Evolutionary conservation across 805 yeast genomes (phyloP).

Genomic region (Lipomyces lipofer): DNA sequence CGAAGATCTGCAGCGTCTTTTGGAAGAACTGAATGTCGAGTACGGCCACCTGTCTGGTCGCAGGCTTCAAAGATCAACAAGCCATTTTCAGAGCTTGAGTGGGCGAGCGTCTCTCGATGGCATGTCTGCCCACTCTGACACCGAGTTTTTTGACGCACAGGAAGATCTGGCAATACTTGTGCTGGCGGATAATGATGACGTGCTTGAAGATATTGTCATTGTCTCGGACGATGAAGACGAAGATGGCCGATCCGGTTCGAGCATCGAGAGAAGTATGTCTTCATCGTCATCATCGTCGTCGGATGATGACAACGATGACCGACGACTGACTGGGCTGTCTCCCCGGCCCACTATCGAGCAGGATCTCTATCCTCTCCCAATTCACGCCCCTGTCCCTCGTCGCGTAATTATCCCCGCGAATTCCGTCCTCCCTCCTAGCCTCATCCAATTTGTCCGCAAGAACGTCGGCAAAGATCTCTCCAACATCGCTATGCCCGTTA

Average conservation of each 20-base stretch:
- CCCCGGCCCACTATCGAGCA: constrained; percentile 2
- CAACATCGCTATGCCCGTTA: constrained; percentile 84
- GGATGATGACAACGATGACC: not conserved
- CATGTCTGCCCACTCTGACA: constrained; percentile 22
- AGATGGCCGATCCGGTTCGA: constrained; percentile 19
- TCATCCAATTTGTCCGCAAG: constrained; percentile 76
- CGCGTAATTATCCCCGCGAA: constrained; percentile 22
- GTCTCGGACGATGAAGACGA: constrained; percentile 44
- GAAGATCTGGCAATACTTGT: constrained; percentile 43
- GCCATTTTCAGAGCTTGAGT: not conserved
- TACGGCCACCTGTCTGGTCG: constrained; percentile 2
- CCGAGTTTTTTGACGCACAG: constrained; percentile 66
- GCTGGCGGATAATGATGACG: constrained; percentile 43
- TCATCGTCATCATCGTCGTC: constrained; percentile 1
- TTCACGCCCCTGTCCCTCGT: constrained; percentile 4
- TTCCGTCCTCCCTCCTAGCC: constrained; percentile 72
- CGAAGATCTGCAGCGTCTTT: constrained; percentile 15
- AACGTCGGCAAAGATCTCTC: constrained; percentile 90
- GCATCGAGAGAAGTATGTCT: constrained; percentile 9
- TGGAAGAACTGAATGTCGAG: constrained; percentile 11
- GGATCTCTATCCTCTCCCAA: constrained; percentile 27
- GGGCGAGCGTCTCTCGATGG: constrained; percentile 13
- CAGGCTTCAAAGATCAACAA: constrained; percentile 7
- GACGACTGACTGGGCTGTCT: constrained; percentile 2
- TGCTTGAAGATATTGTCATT: constrained; percentile 57